Conservation (phyloP, 805 yeast species). For the Sugiyamaella boreocaroliniensis region DNA sequence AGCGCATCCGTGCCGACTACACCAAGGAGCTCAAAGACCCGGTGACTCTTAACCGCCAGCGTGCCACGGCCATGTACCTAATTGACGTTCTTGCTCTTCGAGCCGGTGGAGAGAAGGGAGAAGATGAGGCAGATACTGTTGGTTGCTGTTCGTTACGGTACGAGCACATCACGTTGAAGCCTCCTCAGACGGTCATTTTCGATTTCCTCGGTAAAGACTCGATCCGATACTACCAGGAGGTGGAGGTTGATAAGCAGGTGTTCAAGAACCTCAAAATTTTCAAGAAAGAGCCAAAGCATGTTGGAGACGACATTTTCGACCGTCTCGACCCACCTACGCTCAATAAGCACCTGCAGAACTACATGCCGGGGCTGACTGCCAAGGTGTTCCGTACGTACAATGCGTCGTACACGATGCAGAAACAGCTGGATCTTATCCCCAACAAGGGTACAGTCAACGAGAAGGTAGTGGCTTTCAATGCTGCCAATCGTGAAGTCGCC, state of each 20-base stretch:
- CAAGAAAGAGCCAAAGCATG: conserved; percentile 80
- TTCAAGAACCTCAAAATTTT: conserved; percentile 82
- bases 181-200: conserved; percentile 79
- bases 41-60: conserved; percentile 78
- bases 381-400: conserved; percentile 96
- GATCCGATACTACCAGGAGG: conserved; percentile 85
- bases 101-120: conserved; percentile 97
- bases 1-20: conserved; percentile 68
- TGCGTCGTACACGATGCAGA: conserved; percentile 96
- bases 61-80: conserved; percentile 88
- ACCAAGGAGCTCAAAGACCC: conserved; percentile 59
- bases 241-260: conserved; percentile 85
- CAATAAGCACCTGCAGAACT: conserved; percentile 80
- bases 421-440: conserved; percentile 77
- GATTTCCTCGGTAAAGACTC: conserved; percentile 96
- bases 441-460: conserved; percentile 84
- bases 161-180: conserved; percentile 80
- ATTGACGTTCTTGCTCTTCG: conserved; percentile 90
- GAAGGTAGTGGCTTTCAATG: conserved; percentile 80
- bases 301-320: conserved; percentile 90
- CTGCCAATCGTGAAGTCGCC: conserved; percentile 94
- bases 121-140: conserved; percentile 96
- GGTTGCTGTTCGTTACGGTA: conserved; percentile 93
- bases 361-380: conserved; percentile 91
- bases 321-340: conserved; percentile 75